Evolutionary conservation across 2,329 filamentous ascomycete genomes (phyloP).

Genomic region (Geoglossum cookeanum): DNA sequence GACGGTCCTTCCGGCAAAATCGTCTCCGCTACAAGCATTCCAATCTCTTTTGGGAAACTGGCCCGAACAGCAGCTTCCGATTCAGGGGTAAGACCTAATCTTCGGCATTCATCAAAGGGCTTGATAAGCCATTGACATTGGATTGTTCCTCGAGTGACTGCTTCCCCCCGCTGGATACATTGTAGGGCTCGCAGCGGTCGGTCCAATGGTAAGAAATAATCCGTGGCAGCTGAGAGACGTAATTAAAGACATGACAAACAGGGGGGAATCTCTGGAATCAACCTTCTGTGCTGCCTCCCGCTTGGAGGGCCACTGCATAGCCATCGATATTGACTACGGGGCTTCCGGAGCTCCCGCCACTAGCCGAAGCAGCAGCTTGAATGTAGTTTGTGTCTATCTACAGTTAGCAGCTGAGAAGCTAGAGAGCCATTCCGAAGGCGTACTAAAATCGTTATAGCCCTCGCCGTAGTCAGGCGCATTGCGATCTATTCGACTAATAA

Average conservation of each 20-base stretch:
- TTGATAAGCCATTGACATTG: constrained; percentile 96
- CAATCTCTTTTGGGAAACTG: constrained; percentile 78
- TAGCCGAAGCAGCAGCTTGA: constrained; percentile 90
- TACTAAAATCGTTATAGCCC: constrained; percentile 94
- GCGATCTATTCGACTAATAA: constrained; percentile 86
- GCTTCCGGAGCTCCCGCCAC: constrained; percentile 93
- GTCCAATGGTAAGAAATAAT: constrained; percentile 91
- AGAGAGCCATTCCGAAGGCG: constrained; percentile 11
- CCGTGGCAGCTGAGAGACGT: constrained; percentile 50
- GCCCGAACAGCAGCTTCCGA: constrained; percentile 76
- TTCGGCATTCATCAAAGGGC: constrained; percentile 89
- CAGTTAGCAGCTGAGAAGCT: background rate
- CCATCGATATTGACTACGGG: constrained; percentile 94
- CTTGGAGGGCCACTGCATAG: constrained; percentile 78
- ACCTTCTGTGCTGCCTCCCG: constrained; percentile 67
- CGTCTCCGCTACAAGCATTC: constrained; percentile 93
- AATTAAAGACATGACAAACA: background rate
- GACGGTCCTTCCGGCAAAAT: constrained; percentile 81
- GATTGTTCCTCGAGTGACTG: constrained; percentile 81
- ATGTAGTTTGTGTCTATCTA: constrained; percentile 62
- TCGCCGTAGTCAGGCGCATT: constrained; percentile 97
- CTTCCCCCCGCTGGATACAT: constrained; percentile 58
- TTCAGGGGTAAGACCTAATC: constrained; percentile 63
- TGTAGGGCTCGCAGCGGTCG: constrained; percentile 71
- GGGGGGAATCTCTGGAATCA: background rate